These are phyloP conservation scores for Rosa multiflora DNA, from an alignment of 306 rosid genomes.

Conservation along the genomic window DNA sequence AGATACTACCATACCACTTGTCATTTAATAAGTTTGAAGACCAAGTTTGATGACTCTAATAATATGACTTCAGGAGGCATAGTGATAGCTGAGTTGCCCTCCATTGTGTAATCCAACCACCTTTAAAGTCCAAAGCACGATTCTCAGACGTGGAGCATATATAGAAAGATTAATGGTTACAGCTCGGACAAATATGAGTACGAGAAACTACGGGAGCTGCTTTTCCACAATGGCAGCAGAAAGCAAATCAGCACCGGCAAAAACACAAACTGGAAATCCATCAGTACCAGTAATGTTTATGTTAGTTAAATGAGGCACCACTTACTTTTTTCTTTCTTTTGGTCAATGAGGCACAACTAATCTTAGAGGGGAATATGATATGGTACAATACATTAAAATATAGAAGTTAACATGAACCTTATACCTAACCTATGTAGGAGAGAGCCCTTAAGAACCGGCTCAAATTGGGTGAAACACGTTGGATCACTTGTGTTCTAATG, in stretches of 20 bases:
- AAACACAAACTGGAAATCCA: background rate
- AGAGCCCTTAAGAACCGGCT: background rate
- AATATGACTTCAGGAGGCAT: background rate
- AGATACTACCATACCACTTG: background rate
- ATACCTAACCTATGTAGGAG: background rate
- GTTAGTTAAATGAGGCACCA: background rate
- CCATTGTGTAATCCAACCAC: background rate
- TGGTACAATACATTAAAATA: background rate
- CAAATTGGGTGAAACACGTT: background rate
- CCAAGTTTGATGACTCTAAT: background rate
- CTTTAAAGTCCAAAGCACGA: background rate
- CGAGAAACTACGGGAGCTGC: background rate
- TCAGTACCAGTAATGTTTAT: background rate
- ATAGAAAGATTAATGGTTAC: background rate
- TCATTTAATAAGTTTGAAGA: background rate
- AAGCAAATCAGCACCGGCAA: constrained; percentile 13
- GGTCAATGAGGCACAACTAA: background rate
- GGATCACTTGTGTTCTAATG: background rate
- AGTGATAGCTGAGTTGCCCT: background rate
- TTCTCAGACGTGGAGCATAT: background rate
- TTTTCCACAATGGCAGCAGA: constrained; percentile 22
- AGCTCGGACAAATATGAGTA: background rate
- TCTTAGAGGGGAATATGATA: background rate
- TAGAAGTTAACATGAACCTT: background rate
- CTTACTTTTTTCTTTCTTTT: background rate